Evolutionary conservation across 495 filamentous ascomycete genomes (phyloP), one percentile per base, ranked within the genome.

Genomic region (Melanomma pulvis-pyrius): DNA sequence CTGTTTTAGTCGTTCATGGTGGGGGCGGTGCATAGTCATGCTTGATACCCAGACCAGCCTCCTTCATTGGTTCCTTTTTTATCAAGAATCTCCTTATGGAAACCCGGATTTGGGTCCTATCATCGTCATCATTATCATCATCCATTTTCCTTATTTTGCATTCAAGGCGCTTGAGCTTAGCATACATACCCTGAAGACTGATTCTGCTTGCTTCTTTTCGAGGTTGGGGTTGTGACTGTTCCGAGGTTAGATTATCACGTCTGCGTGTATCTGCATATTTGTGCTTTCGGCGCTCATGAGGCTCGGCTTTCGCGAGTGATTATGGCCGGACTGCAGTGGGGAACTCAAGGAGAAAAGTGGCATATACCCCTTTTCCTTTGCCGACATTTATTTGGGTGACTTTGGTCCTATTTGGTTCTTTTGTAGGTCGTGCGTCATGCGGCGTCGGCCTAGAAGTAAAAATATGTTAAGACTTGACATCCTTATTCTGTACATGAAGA

Each of bases 101-200:
- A 44, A 15, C 3, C n/a, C 39, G 17, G 39, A n/a, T n/a, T 44
- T 44, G 3, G 3, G 9, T 44, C 39, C n/a, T 44, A 6, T 44
- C 17, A 44, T 44, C 39, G 12, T 7, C 44, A 47, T 17, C 15
- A 22, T n/a, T 6, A 47, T 47, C 44, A n/a, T 17, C 21, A 17
- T n/a, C 44, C n/a, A 25, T 26, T 50, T 25, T 50, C 48, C 48
- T 15, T 17, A 44, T 44, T 44, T 50, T 50, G 48, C 48, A 50
- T 50, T n/a, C 12, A 19, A 9, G 48, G 48, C 48, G 48, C 48
- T 24, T 28, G 25, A 9, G 25, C 19, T 24, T 15, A 50, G 48
- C 48, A 50, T 50, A 50, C 21, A 50, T 50, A 50, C 48, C 48
- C 48, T 19, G 39, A 44, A 44, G 39, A 44, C n/a, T 44, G 39